phyloP scores from a whole-genome alignment of 2,329 filamentous ascomycete genomes.

The Teratosphaeria epicoccoides region DNA sequence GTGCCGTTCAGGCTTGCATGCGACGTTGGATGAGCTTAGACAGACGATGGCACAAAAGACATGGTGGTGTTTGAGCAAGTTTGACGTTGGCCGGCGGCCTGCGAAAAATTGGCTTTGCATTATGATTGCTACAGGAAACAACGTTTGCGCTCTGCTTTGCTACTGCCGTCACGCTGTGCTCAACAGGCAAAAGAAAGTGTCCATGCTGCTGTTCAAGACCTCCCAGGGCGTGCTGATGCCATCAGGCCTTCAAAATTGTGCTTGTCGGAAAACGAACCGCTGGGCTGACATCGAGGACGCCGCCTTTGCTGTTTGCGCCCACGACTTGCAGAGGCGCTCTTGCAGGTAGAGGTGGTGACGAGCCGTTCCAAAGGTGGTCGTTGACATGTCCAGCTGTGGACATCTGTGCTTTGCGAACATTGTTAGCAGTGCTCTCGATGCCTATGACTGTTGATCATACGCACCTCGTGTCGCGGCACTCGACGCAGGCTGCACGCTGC shows the following conservation, averaged over 20 bases:
- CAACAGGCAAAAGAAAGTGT: neutral
- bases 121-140: neutral
- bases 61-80: neutral
- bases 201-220: neutral
- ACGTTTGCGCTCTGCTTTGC: neutral
- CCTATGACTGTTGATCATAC: no score
- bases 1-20: neutral
- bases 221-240: neutral
- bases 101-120: neutral
- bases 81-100: neutral
- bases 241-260: no score
- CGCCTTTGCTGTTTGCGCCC: neutral
- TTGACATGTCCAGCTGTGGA: conserved; percentile 71
- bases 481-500: no score
- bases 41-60: neutral
- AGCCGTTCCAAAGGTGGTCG: conserved; percentile 91
- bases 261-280: neutral
- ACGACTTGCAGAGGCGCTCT: conserved; percentile 56
- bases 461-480: no score
- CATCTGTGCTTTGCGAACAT: no score
- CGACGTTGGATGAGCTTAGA: neutral
- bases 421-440: no score
- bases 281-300: neutral
- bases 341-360: conserved; percentile 98
- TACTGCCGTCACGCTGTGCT: neutral